Evolutionary conservation across 345 rosid species (phyloP), one percentile per base, ranked within the genome.

Genomic region (Ceriops tagal): DNA sequence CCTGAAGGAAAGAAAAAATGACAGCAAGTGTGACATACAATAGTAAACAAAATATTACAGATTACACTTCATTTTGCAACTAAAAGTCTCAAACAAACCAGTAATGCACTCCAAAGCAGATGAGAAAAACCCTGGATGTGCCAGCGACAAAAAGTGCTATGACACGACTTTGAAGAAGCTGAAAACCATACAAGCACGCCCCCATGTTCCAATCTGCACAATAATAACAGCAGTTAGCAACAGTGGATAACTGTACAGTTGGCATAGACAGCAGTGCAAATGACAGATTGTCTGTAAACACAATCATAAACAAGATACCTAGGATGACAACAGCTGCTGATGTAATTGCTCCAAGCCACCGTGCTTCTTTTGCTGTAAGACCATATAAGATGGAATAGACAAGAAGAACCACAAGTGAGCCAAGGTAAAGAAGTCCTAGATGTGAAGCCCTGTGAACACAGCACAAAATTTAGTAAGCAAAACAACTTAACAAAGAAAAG

Each of bases 51-150:
- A 78, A 68, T 55, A n/a, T 39, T 27, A 5, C 72, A 71, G 34
- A 49, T 28, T 28, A 19, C 58, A 31, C 51, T 15, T 32, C 69
- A 62, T 31, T 39, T 57, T 61, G 55, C 28, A 18, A 30, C 58
- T 46, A 28, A 37, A 68, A 73, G 80, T 58, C 57, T 39, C 69
- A 67, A 73, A 86, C 98, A 81, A 78, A 96, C 98, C 99, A 96
- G 82, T 88, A 96, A 78, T 96, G 97, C 79, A 92, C 91, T 81
- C 99, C 99, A 80, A 96, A 96, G 85, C 96, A 92, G 78, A 96
- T 92, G 71, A 96, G 95, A 75, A 90, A 96, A 77, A 96, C 82
- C 37, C 99, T 92, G 63, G 97, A 86, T 71, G 82, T 70, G 70
- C 99, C 99, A 26, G 92, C 98, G 57, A 96, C 96, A 73, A 90